Evolutionary conservation across 768 basidiomycete genomes (phyloP), one percentile per base, ranked within the genome.

Genomic region (Boletus reticulatus): DNA sequence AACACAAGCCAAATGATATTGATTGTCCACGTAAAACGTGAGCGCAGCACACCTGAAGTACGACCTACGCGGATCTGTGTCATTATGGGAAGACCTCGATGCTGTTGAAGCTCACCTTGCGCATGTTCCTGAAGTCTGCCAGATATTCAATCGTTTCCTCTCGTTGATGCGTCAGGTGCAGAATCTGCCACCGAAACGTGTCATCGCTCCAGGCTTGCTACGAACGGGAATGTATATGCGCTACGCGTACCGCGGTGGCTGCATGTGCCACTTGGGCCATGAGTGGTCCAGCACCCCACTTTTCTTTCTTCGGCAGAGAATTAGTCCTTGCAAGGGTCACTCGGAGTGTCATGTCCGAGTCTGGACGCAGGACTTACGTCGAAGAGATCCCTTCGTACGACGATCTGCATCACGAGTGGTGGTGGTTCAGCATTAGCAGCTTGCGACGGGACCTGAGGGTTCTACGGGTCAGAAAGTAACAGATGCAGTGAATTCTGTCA

Each of bases 201-300:
- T 52, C 38, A 55, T 27, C 13, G 20, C 4, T 34, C 22, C 6
- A 22, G 22, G 22, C 22, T 22, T 22, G n/a, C 10, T 2, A 13
- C 20, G 49, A 22, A 37, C 8, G 19, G 6, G n/a, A 17, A 29
- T 7, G 4, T 19, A 19, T 1, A 38, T 8, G 19, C 1, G 2
- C 13, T 6, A 17, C 17, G 24, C 45, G 45, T 59, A 78, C 77
- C 24, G 77, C 77, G 0, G 75, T 68, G 24, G 77, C 76, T 6
- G 74, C 75, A 56, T 77, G 77, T 5, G 77, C 75, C 3, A 69
- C 72, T 56, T 78, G 77, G 7, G 75, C 73, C 77, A 78, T 76
- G 38, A 78, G 68, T 14, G 76, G 75, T 12, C 77, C 77, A 5
- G 74, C 64, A 1, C 77, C 77, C 74, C 78, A 78, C 7, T 71